Conservation (phyloP, 331 rosid genomes). For the Cydonia oblonga region DNA sequence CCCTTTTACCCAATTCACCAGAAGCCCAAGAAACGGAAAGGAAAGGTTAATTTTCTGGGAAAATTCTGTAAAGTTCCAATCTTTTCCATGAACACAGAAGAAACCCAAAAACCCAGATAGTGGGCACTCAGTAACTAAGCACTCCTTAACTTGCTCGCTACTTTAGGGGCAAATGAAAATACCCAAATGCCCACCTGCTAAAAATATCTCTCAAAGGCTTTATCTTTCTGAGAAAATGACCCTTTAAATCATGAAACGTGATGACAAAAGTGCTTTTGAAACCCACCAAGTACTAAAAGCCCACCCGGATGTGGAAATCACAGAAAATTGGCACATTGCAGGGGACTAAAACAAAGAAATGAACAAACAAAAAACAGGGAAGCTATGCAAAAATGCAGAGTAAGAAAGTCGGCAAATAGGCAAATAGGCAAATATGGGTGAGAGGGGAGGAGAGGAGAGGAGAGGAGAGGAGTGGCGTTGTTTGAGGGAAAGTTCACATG, state of each 20-base stretch:
- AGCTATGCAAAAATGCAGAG: conserved; percentile 7
- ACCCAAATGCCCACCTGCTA: conserved; percentile 23
- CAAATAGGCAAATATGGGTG: conserved; percentile 24
- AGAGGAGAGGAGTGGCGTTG: conserved; percentile 21
- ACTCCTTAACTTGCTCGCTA: conserved; percentile 17
- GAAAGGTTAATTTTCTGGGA: conserved; percentile 15
- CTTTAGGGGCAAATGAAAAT: conserved; percentile 22
- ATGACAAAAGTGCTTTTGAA: conserved; percentile 18
- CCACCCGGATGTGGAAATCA: background rate
- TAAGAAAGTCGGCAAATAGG: conserved; percentile 12
- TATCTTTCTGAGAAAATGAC: conserved; percentile 24
- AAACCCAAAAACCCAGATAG: conserved; percentile 3
- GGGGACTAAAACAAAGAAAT: background rate
- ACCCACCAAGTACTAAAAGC: conserved; percentile 2
- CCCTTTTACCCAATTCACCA: background rate
- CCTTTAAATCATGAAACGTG: conserved; percentile 35
- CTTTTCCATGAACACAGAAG: conserved; percentile 6
- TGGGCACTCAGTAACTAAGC: background rate
- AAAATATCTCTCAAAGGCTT: conserved; percentile 15
- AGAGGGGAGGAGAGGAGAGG: background rate
- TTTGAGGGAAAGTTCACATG: conserved; percentile 57
- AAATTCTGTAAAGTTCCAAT: conserved; percentile 6
- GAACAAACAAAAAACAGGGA: conserved; percentile 11
- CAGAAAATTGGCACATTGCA: background rate
- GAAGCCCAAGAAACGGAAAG: background rate